Conservation (phyloP, 345 rosid species). For the Populus pruinosa region DNA sequence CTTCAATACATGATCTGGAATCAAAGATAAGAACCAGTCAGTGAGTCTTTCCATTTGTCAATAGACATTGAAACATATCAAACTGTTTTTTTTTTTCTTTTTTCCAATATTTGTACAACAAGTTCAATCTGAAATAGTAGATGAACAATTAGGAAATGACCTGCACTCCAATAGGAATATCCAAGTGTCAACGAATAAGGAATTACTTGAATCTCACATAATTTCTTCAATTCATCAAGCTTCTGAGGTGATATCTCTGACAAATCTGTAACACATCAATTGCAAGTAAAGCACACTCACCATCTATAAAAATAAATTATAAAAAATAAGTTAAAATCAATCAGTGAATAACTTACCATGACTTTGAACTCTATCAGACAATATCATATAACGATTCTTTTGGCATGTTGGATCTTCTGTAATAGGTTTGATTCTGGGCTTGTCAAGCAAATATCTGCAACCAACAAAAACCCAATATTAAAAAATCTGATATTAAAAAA, state of each 20-base stretch:
- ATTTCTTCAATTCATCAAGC: constrained; percentile 55
- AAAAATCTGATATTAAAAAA: not conserved
- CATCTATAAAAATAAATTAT: not conserved
- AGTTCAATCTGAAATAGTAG: no score
- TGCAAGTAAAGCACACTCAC: not conserved
- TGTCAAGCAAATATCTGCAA: constrained; percentile 74
- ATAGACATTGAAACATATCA: not conserved
- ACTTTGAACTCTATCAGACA: constrained; percentile 60
- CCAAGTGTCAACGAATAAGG: constrained; percentile 74
- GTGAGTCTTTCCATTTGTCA: constrained; percentile 5
- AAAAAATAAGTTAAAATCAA: no score
- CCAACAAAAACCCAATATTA: not conserved
- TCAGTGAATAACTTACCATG: constrained; percentile 39
- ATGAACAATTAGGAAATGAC: constrained; percentile 32
- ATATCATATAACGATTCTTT: constrained; percentile 60
- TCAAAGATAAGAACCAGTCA: constrained; percentile 10
- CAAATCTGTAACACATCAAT: constrained; percentile 54
- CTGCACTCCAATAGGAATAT: constrained; percentile 91
- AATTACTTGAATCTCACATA: constrained; percentile 57
- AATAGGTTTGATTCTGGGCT: constrained; percentile 75
- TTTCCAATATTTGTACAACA: no score
- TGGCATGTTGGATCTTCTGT: constrained; percentile 68
- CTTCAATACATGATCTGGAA: constrained; percentile 80
- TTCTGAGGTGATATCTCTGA: constrained; percentile 58
- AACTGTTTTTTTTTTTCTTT: not conserved